These are phyloP conservation scores for Lyophyllum decastes DNA, from an alignment of 768 basidiomycete genomes.

Conservation along the genomic window DNA sequence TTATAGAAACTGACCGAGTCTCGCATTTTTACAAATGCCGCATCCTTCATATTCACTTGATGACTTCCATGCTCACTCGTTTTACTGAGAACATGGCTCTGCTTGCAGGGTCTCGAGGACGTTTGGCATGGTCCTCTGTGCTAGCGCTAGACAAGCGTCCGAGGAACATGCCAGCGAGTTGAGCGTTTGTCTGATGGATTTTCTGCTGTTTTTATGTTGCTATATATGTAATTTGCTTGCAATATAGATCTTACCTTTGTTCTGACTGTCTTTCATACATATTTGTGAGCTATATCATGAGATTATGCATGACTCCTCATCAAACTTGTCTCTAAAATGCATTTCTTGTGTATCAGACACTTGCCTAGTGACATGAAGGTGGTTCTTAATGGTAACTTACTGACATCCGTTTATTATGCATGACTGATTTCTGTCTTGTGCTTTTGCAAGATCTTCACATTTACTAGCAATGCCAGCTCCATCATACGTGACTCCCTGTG, in stretches of 20 bases:
- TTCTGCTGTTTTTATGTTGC: background rate
- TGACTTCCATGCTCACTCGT: conserved; percentile 59
- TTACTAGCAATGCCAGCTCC: too few species aligned
- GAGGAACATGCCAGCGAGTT: conserved; percentile 40
- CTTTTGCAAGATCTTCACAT: too few species aligned
- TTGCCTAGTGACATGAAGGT: too few species aligned
- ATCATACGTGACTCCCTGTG: too few species aligned
- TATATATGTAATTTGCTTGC: background rate
- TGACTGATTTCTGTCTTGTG: too few species aligned
- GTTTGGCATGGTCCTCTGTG: conserved; percentile 38
- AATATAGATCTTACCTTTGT: background rate
- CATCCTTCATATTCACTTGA: conserved; percentile 62
- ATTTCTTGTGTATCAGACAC: too few species aligned
- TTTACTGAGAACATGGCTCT: conserved; percentile 57
- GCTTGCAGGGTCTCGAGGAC: conserved; percentile 49
- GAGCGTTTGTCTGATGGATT: conserved; percentile 59
- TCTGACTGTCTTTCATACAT: background rate
- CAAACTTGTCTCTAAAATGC: too few species aligned
- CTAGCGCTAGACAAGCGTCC: conserved; percentile 26
- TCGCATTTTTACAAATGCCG: conserved; percentile 72
- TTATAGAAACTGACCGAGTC: conserved; percentile 73
- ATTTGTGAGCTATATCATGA: too few species aligned
- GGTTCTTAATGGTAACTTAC: too few species aligned
- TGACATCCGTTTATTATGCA: too few species aligned
- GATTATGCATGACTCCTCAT: too few species aligned